Base-by-base conservation (phyloP, 2,329 filamentous ascomycete species). In the Nectriaceae sp. region DNA sequence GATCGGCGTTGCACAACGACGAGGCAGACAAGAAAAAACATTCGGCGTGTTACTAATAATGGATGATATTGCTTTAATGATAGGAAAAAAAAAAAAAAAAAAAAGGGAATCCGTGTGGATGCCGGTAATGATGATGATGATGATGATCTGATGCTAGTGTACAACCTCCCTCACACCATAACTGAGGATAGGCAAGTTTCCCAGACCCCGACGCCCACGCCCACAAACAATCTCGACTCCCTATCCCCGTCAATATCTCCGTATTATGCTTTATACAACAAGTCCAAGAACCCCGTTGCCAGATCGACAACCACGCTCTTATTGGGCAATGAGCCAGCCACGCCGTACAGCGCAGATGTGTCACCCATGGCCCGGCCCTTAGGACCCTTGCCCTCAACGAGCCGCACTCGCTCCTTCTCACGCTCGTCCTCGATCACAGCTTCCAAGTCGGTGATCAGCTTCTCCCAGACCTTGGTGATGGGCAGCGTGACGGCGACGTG, bases 401-500 rank as follows among this genome's bases (percentile, higher is more conserved):
- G 75, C 42, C 87, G 77, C 55, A 85, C 87, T 47, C 88, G 75
- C 67, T 91, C 89, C 75, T 90, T 90, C 66, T 94, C 90, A 57
- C 87, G 83, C 73, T 95, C 89, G 20, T 81, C 83, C 67, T 88
- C 82, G 21, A 87, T 71, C 4, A 84, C 82, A 3, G 75, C 73
- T 72, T 87, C 83, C 16, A 88, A 71, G 67, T 99, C 94, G 8
- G 74, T 71, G 42, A 94, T 79, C 46, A 99, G 77, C 64, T 82
- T 80, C 64, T 97, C 91, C 66, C 89, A 89, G 3, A 87, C 90
- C 61, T 86, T 86, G 19, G 85, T 84, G 40, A 95, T 89, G 15
- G 93, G 93, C 60, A 96, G 70, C 1, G 94, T 99, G 33, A 97
- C 91, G 11, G 94, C 94, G 33, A 97, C 84, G 69, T 99, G 94